Conservation (phyloP, 257 asterid genomes). For the Gentiana dahurica region DNA sequence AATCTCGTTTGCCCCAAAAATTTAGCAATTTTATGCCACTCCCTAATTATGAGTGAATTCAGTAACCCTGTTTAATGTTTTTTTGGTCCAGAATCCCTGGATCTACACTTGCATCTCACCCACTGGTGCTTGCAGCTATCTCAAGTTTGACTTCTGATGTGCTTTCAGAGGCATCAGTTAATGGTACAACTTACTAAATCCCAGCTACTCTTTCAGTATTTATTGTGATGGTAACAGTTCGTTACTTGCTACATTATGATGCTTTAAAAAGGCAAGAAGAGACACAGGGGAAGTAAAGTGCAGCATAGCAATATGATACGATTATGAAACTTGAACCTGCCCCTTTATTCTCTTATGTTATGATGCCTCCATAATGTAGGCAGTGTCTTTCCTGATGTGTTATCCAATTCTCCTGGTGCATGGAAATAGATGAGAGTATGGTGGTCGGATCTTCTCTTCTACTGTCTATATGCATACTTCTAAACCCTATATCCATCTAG, state of each 20-base stretch:
- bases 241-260: too few species aligned
- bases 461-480: too few species aligned
- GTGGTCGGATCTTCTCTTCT: too few species aligned
- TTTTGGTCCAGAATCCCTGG: constrained; percentile 75
- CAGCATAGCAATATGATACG: background rate
- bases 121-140: constrained; percentile 80
- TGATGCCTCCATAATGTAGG: background rate
- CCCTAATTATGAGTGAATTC: background rate
- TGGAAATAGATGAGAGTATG: too few species aligned
- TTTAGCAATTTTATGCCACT: background rate
- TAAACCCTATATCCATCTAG: too few species aligned
- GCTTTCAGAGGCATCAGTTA: constrained; percentile 83
- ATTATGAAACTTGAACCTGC: background rate
- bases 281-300: background rate
- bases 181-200: constrained; percentile 43
- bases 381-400: background rate
- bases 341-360: background rate
- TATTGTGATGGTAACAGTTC: too few species aligned
- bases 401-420: too few species aligned
- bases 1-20: background rate
- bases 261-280: background rate
- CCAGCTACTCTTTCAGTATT: background rate
- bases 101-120: constrained; percentile 81
- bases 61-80: background rate
- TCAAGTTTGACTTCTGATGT: constrained; percentile 76